Percentiles rank a stretch among this genome's conserved stretches.
Evolutionary conservation across 257 asterid species (phyloP).

Genomic region (Striga asiatica): DNA sequence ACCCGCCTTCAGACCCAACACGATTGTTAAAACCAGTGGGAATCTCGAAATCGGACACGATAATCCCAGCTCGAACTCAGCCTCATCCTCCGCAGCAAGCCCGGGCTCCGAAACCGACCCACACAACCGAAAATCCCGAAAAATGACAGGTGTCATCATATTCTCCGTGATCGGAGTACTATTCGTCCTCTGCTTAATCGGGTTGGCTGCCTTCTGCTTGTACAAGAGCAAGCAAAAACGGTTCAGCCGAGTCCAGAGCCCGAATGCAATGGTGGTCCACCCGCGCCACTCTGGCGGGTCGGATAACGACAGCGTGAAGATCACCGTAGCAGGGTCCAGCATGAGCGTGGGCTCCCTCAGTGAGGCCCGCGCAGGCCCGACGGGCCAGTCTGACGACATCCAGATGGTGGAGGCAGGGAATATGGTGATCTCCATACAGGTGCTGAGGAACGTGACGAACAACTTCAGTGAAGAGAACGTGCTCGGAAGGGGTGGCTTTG

Average conservation of each 20-base stretch:
- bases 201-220: slow-evolving; percentile 48
- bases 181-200: slow-evolving; percentile 48
- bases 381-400: slow-evolving; percentile 41
- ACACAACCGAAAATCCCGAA: slow-evolving; percentile 24
- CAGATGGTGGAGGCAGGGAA: slow-evolving; percentile 91
- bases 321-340: slow-evolving; percentile 84
- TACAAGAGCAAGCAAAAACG: slow-evolving; percentile 58
- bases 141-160: slow-evolving; percentile 35
- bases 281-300: slow-evolving; percentile 85
- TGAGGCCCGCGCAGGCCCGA: slow-evolving; percentile 45
- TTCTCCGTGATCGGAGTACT: slow-evolving; percentile 45
- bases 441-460: slow-evolving; percentile 65
- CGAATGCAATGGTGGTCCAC: slow-evolving; percentile 62
- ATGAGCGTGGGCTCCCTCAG: slow-evolving; percentile 47
- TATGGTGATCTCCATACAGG: slow-evolving; percentile 88
- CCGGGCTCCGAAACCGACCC: slow-evolving; percentile 7
- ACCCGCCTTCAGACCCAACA: slow-evolving; percentile 49
- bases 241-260: slow-evolving; percentile 73
- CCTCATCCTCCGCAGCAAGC: slow-evolving; percentile 21
- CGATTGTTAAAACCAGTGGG: slow-evolving; percentile 42
- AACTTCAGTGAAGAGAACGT: slow-evolving; percentile 61
- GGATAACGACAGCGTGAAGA: slow-evolving; percentile 68
- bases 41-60: slow-evolving; percentile 75
- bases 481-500: slow-evolving; percentile 83
- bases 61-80: slow-evolving; percentile 18